Conservation (phyloP, 768 basidiomycete genomes). For the Suillus brevipes region DNA sequence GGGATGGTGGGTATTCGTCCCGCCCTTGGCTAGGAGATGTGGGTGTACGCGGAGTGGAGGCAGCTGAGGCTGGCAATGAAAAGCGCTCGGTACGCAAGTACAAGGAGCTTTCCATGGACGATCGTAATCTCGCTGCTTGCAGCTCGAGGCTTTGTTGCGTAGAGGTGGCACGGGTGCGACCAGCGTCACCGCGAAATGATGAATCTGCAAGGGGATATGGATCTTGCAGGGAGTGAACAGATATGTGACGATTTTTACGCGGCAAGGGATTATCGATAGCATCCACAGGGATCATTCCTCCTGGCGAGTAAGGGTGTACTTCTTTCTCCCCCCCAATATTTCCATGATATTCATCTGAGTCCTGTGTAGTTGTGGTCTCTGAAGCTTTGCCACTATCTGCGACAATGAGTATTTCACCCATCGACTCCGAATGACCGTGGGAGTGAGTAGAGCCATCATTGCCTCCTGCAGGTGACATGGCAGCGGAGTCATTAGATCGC, state of each 20-base stretch:
- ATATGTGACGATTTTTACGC: conserved; percentile 19
- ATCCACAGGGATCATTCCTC: conserved; percentile 21
- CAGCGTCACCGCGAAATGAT: conserved; percentile 4
- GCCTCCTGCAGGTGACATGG: conserved; percentile 8
- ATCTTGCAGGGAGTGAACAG: conserved; percentile 19
- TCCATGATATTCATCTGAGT: conserved; percentile 23
- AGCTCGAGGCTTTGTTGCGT: conserved; percentile 24
- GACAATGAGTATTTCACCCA: conserved; percentile 15
- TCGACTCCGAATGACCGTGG: conserved; percentile 25
- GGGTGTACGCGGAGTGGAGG: conserved; percentile 16
- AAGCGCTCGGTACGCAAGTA: conserved; percentile 29
- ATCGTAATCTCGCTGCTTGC: conserved; percentile 33
- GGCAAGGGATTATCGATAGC: conserved; percentile 18
- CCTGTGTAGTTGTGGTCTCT: conserved; percentile 16
- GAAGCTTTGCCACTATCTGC: conserved; percentile 17
- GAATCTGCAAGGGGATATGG: conserved; percentile 15
- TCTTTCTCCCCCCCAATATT: conserved; percentile 26
- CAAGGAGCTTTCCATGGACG: conserved; percentile 30
- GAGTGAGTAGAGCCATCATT: conserved; percentile 14
- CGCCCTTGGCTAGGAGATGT: conserved; percentile 19
- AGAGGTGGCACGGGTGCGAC: conserved; percentile 14
- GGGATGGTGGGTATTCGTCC: conserved; percentile 34
- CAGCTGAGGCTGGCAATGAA: conserved; percentile 27
- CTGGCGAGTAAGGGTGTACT: conserved; percentile 15
- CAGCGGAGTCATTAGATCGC: conserved; percentile 21